Percentiles rank a stretch among this genome's conserved stretches.
phyloP scores from a whole-genome alignment of 441 rosid species.

The Erodium trifolium region DNA sequence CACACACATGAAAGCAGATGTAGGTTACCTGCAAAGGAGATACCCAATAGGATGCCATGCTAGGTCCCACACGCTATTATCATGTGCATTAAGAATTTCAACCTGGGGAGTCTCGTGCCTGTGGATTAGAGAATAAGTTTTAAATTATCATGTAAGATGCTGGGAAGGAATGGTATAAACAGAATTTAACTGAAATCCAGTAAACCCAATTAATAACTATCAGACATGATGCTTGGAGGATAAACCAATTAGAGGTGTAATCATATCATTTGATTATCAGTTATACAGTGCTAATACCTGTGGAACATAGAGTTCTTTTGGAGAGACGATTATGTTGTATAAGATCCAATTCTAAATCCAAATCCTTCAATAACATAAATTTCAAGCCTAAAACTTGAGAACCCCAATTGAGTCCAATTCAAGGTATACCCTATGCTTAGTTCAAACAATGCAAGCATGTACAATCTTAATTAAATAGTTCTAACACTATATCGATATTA shows the following conservation, averaged over 20 bases:
- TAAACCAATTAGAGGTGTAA: constrained; percentile 7
- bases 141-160: constrained; percentile 13
- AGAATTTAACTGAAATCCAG: background rate
- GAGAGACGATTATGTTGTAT: background rate
- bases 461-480: background rate
- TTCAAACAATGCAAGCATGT: background rate
- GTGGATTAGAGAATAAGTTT: constrained; percentile 23
- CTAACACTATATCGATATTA: background rate
- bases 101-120: constrained; percentile 93
- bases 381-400: background rate
- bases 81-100: constrained; percentile 81
- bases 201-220: background rate
- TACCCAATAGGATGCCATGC: constrained; percentile 99
- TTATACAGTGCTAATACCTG: background rate
- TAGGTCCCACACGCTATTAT: constrained; percentile 91
- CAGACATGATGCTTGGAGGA: background rate
- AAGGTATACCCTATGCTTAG: background rate
- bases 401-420: background rate
- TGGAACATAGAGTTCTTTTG: background rate
- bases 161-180: background rate
- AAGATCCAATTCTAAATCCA: background rate
- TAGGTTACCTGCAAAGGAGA: constrained; percentile 82
- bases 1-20: constrained; percentile 7
- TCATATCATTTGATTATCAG: background rate
- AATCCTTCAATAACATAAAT: background rate